These are phyloP conservation scores for Rhizomucor miehei DNA, from an alignment of 371 early-diverging fungal species.

Conservation along the genomic window DNA sequence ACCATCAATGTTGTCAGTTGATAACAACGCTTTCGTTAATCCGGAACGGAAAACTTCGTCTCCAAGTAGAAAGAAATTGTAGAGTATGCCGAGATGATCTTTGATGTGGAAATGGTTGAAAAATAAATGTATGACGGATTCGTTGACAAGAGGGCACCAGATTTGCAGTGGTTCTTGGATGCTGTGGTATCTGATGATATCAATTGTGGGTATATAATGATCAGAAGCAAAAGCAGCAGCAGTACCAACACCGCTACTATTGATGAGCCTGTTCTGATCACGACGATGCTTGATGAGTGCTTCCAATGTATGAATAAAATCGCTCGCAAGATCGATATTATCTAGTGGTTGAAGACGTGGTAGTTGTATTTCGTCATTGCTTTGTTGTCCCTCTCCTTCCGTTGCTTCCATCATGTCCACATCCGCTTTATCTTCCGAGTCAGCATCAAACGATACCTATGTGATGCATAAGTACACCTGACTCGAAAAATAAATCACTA, in stretches of 20 bases:
- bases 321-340: constrained; percentile 5
- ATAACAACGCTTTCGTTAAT: constrained; percentile 24
- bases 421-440: constrained; percentile 8
- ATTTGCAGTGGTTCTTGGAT: constrained; percentile 29
- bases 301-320: constrained; percentile 13
- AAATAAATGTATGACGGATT: constrained; percentile 46
- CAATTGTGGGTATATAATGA: constrained; percentile 32
- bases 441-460: not conserved
- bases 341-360: not conserved
- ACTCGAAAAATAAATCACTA: not conserved
- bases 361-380: not conserved
- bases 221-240: constrained; percentile 1
- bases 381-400: not conserved
- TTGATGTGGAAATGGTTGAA: constrained; percentile 41
- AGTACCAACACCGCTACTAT: not conserved
- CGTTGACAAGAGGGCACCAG: constrained; percentile 44
- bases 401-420: constrained; percentile 6
- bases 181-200: constrained; percentile 28
- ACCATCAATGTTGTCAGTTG: constrained; percentile 14
- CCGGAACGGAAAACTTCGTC: constrained; percentile 38
- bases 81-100: constrained; percentile 36
- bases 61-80: constrained; percentile 38
- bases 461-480: constrained; percentile 1
- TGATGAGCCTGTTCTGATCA: not conserved
- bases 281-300: constrained; percentile 11